phyloP scores from a whole-genome alignment of 352 stramenopile genomes.

The Nothophytophthora sp. region DNA sequence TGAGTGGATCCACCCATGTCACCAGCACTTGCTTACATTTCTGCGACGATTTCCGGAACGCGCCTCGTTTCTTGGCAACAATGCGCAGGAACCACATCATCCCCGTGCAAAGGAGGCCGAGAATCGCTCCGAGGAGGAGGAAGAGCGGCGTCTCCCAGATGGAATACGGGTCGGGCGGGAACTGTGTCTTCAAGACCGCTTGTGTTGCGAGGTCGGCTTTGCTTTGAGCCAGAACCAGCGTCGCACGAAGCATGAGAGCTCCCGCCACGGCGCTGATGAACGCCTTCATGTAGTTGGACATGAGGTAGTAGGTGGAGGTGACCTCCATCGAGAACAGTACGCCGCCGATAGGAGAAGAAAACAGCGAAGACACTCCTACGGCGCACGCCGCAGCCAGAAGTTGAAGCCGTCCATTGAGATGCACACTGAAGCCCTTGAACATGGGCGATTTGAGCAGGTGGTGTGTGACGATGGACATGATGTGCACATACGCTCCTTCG shows the following conservation, averaged over 20 bases:
- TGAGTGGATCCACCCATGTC: slow-evolving; percentile 65
- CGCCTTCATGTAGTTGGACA: slow-evolving; percentile 90
- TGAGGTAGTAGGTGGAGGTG: slow-evolving; percentile 87
- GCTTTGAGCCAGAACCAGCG: slow-evolving; percentile 58
- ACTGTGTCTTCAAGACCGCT: slow-evolving; percentile 50
- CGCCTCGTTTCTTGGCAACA: slow-evolving; percentile 43
- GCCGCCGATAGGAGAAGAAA: slow-evolving; percentile 93
- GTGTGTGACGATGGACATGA: slow-evolving; percentile 93
- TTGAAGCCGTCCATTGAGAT: slow-evolving; percentile 82
- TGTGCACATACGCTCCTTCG: slow-evolving; percentile 98
- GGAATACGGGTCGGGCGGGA: slow-evolving; percentile 51
- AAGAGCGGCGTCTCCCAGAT: slow-evolving; percentile 82
- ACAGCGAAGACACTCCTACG: slow-evolving; percentile 92
- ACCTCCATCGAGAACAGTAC: slow-evolving; percentile 96
- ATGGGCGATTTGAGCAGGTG: slow-evolving; percentile 79
- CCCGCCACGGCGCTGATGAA: slow-evolving; percentile 85
- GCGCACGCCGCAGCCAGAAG: slow-evolving; percentile 91
- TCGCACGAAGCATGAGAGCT: slow-evolving; percentile 76
- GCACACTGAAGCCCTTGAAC: slow-evolving; percentile 79
- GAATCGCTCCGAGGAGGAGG: slow-evolving; percentile 48
- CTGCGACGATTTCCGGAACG: slow-evolving; percentile 38
- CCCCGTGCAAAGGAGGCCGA: slow-evolving; percentile 56
- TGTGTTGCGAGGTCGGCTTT: slow-evolving; percentile 47
- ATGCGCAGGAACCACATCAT: slow-evolving; percentile 68
- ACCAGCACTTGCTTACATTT: slow-evolving; percentile 55